phyloP scores from a whole-genome alignment of 2,329 filamentous ascomycete species.

The Sporothrix pallida region DNA sequence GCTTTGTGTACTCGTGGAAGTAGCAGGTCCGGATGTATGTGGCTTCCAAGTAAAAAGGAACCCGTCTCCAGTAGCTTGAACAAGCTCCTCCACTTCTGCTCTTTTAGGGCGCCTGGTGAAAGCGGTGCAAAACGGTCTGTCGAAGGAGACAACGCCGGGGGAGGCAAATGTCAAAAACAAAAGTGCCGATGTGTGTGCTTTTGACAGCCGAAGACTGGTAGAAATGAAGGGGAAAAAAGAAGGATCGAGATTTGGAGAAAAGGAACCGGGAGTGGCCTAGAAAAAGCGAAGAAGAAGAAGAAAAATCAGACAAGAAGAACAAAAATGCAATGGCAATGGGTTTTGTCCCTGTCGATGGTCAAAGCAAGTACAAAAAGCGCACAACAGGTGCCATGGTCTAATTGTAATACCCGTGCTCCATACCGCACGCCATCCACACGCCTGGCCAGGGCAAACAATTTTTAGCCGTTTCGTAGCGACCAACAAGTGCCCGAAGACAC shows the following conservation, averaged over 20 bases:
- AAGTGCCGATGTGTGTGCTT: not conserved
- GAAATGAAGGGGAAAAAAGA: not conserved
- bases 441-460: conserved; percentile 12
- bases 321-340: not conserved
- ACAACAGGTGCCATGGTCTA: conserved; percentile 1
- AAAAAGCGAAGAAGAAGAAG: no score
- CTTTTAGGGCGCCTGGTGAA: not conserved
- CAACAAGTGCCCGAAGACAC: not conserved
- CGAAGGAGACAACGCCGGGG: not conserved
- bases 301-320: not conserved
- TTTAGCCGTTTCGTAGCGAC: conserved; percentile 9
- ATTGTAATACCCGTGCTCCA: conserved; percentile 19
- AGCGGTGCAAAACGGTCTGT: conserved; percentile 10
- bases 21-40: not conserved
- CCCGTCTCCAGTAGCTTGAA: not conserved
- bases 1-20: not conserved
- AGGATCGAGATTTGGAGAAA: no score
- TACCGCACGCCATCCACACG: conserved; percentile 16
- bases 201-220: not conserved
- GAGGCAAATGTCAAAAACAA: conserved; percentile 15
- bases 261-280: not conserved
- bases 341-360: conserved; percentile 18
- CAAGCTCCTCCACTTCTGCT: conserved; percentile 15
- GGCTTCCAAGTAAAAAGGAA: not conserved
- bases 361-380: not conserved